Evolutionary conservation across 2,329 filamentous ascomycete genomes (phyloP).

Genomic region (Zymoseptoria pseudotritici): DNA sequence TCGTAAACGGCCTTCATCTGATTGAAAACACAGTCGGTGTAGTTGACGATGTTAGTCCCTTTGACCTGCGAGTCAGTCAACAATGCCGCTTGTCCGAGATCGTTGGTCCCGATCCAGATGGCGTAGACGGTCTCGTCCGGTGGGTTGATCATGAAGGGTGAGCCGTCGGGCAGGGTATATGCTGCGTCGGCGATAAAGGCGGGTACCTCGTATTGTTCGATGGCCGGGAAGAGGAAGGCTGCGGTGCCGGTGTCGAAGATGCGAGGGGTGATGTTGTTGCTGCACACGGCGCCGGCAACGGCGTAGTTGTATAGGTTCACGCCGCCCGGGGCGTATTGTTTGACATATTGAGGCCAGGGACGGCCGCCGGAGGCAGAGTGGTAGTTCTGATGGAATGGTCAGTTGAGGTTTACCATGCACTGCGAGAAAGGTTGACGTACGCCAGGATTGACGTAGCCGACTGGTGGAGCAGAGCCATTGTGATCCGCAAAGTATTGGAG

Average conservation of each 20-base stretch:
- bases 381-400: constrained; percentile 17
- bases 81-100: constrained; percentile 60
- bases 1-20: constrained; percentile 57
- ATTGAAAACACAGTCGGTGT: constrained; percentile 60
- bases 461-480: constrained; percentile 54
- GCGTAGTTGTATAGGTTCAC: constrained; percentile 50
- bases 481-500: constrained; percentile 55
- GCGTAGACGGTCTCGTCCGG: constrained; percentile 61
- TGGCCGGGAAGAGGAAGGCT: constrained; percentile 56
- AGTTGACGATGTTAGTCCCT: constrained; percentile 56
- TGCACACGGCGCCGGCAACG: constrained; percentile 64
- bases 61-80: constrained; percentile 55
- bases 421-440: too few relatives aligned
- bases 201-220: constrained; percentile 40
- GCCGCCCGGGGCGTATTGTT: constrained; percentile 44
- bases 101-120: constrained; percentile 77
- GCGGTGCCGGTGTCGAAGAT: constrained; percentile 44
- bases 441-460: constrained; percentile 48
- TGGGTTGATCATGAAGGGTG: constrained; percentile 37
- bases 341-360: constrained; percentile 61
- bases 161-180: constrained; percentile 30
- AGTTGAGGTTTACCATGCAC: too few relatives aligned
- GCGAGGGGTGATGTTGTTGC: constrained; percentile 58
- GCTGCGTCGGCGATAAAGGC: constrained; percentile 40
- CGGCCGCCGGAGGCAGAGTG: constrained; percentile 57